Evolutionary conservation across 805 yeast genomes (phyloP).

Genomic region (Saccharomycodes ludwigii): DNA sequence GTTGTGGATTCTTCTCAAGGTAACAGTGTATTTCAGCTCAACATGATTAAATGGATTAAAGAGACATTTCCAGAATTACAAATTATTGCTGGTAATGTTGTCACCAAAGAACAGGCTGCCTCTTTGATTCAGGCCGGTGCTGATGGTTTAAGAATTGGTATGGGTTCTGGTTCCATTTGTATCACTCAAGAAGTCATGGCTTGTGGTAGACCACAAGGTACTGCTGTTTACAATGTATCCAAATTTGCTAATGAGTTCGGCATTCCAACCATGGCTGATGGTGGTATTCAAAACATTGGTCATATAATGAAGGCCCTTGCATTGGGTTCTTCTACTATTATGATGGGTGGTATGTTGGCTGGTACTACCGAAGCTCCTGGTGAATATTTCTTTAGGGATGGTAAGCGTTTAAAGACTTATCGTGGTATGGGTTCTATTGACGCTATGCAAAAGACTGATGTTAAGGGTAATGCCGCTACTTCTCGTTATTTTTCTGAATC

Average conservation of each 20-base stretch:
- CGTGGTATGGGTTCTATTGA: constrained; percentile 99
- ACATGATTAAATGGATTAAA: constrained; percentile 90
- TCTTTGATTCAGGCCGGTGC: constrained; percentile 89
- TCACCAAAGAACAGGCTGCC: constrained; percentile 98
- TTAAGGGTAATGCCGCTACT: constrained; percentile 91
- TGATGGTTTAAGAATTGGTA: constrained; percentile 96
- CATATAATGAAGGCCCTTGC: constrained; percentile 96
- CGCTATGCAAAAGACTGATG: constrained; percentile 89
- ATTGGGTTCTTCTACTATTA: constrained; percentile 90
- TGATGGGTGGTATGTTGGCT: constrained; percentile 99
- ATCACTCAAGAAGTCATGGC: constrained; percentile 99
- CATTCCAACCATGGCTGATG: constrained; percentile 98
- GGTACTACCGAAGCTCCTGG: constrained; percentile 99
- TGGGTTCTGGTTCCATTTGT: constrained; percentile 99
- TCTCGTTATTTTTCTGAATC: constrained; percentile 96
- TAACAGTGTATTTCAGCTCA: constrained; percentile 87
- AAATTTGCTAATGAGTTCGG: constrained; percentile 93
- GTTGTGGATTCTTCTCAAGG: constrained; percentile 95
- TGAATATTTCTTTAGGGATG: constrained; percentile 94
- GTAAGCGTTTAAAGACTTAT: constrained; percentile 92
- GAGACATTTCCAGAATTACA: constrained; percentile 63
- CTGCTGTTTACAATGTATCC: constrained; percentile 90
- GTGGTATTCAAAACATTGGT: constrained; percentile 98
- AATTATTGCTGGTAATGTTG: constrained; percentile 96
- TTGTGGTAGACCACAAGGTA: constrained; percentile 99